phyloP scores from a whole-genome alignment of 2,329 filamentous ascomycete genomes.

The Chrysoporthe austroafricana region DNA sequence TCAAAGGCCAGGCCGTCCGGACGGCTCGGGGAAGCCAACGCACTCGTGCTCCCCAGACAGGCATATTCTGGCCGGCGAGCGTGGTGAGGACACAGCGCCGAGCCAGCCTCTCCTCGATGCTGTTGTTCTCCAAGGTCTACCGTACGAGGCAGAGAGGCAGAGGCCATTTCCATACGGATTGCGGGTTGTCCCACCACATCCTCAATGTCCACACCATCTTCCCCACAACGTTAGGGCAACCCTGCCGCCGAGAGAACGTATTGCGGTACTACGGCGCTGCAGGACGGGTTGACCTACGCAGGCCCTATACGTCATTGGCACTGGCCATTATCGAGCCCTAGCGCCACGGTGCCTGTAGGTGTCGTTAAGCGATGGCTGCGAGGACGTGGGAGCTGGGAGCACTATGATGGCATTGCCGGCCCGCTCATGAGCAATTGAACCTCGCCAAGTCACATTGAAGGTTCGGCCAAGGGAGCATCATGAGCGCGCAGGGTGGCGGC shows the following conservation, averaged over 20 bases:
- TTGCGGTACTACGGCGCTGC: not conserved
- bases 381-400: not conserved
- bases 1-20: not conserved
- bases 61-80: not conserved
- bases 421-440: not conserved
- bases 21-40: not conserved
- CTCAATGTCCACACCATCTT: slow-evolving; percentile 5
- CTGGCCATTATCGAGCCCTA: not conserved
- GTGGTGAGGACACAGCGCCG: too few species aligned
- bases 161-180: not conserved
- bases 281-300: not conserved
- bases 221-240: slow-evolving; percentile 9
- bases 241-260: not conserved
- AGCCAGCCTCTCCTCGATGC: not conserved
- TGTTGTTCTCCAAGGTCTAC: not conserved
- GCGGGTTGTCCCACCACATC: not conserved
- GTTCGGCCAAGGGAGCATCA: not conserved
- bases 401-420: not conserved
- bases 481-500: not conserved
- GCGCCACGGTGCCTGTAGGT: not conserved
- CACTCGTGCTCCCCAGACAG: not conserved
- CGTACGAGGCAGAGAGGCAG: not conserved
- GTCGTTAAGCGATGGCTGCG: slow-evolving; percentile 2
- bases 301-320: slow-evolving; percentile 3
- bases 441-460: not conserved